Evolutionary conservation across 208 protist genomes (phyloP).

Genomic region (Crithidia brevicula): DNA sequence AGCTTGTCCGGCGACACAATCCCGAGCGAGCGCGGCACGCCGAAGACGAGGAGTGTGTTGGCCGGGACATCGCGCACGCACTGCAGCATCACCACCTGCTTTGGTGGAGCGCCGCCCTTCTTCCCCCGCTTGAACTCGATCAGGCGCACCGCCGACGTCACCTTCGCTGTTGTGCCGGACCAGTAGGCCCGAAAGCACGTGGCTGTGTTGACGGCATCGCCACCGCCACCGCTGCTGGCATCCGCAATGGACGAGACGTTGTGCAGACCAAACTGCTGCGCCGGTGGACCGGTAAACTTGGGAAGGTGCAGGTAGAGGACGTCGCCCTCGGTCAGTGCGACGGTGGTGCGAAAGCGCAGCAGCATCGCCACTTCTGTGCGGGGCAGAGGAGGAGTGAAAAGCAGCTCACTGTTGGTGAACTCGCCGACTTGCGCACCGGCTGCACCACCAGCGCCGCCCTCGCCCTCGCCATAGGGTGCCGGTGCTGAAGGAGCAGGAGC

Average conservation of each 20-base stretch:
- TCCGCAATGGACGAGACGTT: neutral
- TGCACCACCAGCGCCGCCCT: neutral
- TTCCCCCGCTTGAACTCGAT: slow-evolving; percentile 43
- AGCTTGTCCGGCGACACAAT: slow-evolving; percentile 74
- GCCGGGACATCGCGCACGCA: slow-evolving; percentile 60
- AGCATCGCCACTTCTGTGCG: slow-evolving; percentile 56
- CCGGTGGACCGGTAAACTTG: slow-evolving; percentile 56
- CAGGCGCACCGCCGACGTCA: slow-evolving; percentile 15
- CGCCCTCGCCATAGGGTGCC: neutral
- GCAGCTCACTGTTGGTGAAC: slow-evolving; percentile 57
- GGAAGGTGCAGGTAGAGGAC: slow-evolving; percentile 63
- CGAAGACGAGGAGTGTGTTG: slow-evolving; percentile 55
- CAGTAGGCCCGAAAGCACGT: slow-evolving; percentile 76
- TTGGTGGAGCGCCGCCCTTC: slow-evolving; percentile 53
- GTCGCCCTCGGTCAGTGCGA: slow-evolving; percentile 62
- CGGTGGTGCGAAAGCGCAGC: slow-evolving; percentile 75
- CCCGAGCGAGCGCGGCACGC: slow-evolving; percentile 52
- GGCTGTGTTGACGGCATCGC: slow-evolving; percentile 42
- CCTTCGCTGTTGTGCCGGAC: slow-evolving; percentile 53
- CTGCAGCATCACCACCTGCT: slow-evolving; percentile 73
- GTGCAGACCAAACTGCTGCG: slow-evolving; percentile 63
- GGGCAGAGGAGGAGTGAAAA: slow-evolving; percentile 62
- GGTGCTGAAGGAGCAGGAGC: neutral
- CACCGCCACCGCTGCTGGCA: neutral
- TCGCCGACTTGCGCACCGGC: slow-evolving; percentile 35